phyloP scores from a whole-genome alignment of 2,329 filamentous ascomycete species.

The Pleoardoris graminearum region DNA sequence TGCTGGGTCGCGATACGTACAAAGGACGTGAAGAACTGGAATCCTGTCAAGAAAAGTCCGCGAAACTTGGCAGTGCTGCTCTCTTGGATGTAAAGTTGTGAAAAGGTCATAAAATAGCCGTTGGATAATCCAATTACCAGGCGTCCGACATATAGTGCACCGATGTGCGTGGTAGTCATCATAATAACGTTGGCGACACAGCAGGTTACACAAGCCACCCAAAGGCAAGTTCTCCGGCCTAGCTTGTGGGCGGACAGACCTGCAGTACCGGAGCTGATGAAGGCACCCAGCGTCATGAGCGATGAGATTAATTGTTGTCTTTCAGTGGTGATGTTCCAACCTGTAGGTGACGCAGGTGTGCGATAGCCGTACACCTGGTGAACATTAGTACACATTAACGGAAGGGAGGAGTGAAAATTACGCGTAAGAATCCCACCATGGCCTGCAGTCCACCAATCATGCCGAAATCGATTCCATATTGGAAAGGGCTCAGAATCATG shows the following conservation, averaged over 20 bases:
- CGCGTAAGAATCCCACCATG: conserved; percentile 55
- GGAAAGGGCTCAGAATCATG: conserved; percentile 56
- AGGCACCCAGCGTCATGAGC: conserved; percentile 53
- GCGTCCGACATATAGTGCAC: conserved; percentile 59
- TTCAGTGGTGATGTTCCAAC: conserved; percentile 49
- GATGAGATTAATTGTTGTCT: conserved; percentile 53
- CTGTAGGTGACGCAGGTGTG: conserved; percentile 36
- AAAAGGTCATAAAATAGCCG: conserved; percentile 61
- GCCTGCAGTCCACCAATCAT: conserved; percentile 57
- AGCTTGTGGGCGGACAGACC: conserved; percentile 47
- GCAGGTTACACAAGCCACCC: conserved; percentile 55
- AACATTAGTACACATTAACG: conserved; percentile 3
- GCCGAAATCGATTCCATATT: conserved; percentile 59
- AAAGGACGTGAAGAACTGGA: conserved; percentile 55
- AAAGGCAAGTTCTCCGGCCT: conserved; percentile 52
- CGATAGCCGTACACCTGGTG: conserved; percentile 36
- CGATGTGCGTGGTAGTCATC: conserved; percentile 60
- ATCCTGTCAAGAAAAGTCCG: conserved; percentile 53
- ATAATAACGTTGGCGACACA: conserved; percentile 59
- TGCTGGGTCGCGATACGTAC: conserved; percentile 23
- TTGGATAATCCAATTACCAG: conserved; percentile 61
- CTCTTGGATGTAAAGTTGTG: conserved; percentile 57
- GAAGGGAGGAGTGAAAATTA: conserved; percentile 17
- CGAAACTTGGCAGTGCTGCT: conserved; percentile 55
- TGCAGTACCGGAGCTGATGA: conserved; percentile 47